Conservation (phyloP, 106 monocot species). For the Platanthera zijinensis region DNA sequence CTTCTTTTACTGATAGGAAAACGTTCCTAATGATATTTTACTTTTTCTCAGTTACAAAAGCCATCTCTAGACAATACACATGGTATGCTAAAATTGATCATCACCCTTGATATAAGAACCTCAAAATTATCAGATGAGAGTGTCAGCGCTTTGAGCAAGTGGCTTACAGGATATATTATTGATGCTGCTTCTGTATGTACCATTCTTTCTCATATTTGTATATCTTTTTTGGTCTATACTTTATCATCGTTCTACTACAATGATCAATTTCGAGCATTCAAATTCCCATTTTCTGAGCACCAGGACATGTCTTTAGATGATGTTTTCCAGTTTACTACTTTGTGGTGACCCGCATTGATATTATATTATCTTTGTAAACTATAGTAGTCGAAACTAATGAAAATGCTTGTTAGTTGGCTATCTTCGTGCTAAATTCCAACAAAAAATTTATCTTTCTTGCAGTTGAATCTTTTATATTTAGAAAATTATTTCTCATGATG, state of each 20-base stretch:
- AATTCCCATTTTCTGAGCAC: not conserved
- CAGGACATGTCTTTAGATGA: not conserved
- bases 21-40: not conserved
- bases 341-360: not conserved
- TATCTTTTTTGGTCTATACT: not conserved
- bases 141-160: conserved; percentile 24
- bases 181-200: conserved; percentile 58
- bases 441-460: not conserved
- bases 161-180: conserved; percentile 36
- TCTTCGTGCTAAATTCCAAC: not conserved
- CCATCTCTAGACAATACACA: conserved; percentile 46
- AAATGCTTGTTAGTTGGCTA: not conserved
- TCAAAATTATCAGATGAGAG: conserved; percentile 32
- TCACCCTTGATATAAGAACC: conserved; percentile 31
- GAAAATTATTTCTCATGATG: not conserved
- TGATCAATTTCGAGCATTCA: not conserved
- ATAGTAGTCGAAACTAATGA: not conserved
- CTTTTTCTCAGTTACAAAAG: conserved; percentile 31
- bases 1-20: not conserved
- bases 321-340: not conserved
- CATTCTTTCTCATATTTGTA: not conserved
- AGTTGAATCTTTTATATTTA: not conserved
- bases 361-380: not conserved
- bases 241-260: not conserved
- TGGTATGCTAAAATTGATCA: conserved; percentile 48